Conservation (phyloP, 2,329 filamentous ascomycete species). For the Periconia macrospinosa region DNA sequence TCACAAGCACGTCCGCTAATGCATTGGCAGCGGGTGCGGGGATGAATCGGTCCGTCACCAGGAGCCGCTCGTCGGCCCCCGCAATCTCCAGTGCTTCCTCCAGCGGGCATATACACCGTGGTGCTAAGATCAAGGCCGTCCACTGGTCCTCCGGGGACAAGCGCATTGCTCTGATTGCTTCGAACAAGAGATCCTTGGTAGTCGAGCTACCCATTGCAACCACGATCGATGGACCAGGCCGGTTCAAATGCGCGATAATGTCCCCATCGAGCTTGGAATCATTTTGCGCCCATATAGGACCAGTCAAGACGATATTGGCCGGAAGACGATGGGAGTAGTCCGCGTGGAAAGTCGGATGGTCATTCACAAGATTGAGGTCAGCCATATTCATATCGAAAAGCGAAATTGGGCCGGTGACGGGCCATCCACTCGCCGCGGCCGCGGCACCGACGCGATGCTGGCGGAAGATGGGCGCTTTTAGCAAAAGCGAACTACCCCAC, state of each 20-base stretch:
- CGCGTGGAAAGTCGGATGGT: constrained; percentile 34
- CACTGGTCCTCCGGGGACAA: constrained; percentile 27
- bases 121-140: constrained; percentile 34
- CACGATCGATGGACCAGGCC: constrained; percentile 25
- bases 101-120: constrained; percentile 34
- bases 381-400: constrained; percentile 41
- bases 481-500: constrained; percentile 30
- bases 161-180: constrained; percentile 32
- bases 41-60: constrained; percentile 36
- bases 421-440: constrained; percentile 31
- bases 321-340: constrained; percentile 33
- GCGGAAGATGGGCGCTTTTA: constrained; percentile 36
- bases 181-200: constrained; percentile 34
- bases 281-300: constrained; percentile 28
- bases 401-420: constrained; percentile 30
- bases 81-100: constrained; percentile 26
- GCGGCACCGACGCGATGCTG: constrained; percentile 34
- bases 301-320: constrained; percentile 33
- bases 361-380: constrained; percentile 37
- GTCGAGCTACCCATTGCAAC: constrained; percentile 37
- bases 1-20: constrained; percentile 31
- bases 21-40: constrained; percentile 30
- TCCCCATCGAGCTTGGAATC: constrained; percentile 27
- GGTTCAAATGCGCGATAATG: constrained; percentile 27
- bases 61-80: constrained; percentile 25